Evolutionary conservation across 2,329 filamentous ascomycete genomes (phyloP).

Genomic region (Zymoseptoria ardabiliae): DNA sequence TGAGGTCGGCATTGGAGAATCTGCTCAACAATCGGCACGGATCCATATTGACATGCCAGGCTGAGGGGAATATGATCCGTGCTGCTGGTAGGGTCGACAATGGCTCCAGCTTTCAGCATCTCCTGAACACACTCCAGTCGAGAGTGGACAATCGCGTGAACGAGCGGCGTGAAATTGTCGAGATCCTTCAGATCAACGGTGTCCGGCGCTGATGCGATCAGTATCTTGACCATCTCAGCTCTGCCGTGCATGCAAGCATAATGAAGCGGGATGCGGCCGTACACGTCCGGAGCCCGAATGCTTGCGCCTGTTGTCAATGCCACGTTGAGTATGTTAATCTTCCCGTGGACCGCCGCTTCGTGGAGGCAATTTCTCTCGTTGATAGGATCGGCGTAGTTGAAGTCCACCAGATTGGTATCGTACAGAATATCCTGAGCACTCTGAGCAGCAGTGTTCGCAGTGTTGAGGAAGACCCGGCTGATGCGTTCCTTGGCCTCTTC

Average conservation of each 20-base stretch:
- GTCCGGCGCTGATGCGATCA: conserved; percentile 45
- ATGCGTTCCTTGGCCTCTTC: conserved; percentile 65
- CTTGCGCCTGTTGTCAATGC: conserved; percentile 71
- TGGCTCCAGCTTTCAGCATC: conserved; percentile 69
- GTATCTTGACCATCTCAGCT: conserved; percentile 46
- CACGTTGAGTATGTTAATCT: conserved; percentile 66
- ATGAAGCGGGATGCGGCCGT: conserved; percentile 85
- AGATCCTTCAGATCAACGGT: conserved; percentile 88
- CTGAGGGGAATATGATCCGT: conserved; percentile 92
- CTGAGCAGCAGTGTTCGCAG: conserved; percentile 76
- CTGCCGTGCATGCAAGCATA: conserved; percentile 95
- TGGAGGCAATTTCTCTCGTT: conserved; percentile 96
- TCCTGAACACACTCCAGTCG: conserved; percentile 72
- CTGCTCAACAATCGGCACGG: conserved; percentile 73
- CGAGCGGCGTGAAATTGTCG: conserved; percentile 93
- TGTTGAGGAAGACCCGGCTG: conserved; percentile 82
- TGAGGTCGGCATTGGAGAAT: conserved; percentile 72
- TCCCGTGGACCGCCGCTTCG: conserved; percentile 92
- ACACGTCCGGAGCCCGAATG: conserved; percentile 77
- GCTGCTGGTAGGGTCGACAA: conserved; percentile 77
- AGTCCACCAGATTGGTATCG: conserved; percentile 73
- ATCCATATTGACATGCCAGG: conserved; percentile 88
- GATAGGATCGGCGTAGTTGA: conserved; percentile 94
- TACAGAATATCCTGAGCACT: conserved; percentile 69
- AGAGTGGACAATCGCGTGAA: conserved; percentile 88